Evolutionary conservation across 1,139 yeast genomes (phyloP).

Genomic region (Yamadazyma atmosphaerica): DNA sequence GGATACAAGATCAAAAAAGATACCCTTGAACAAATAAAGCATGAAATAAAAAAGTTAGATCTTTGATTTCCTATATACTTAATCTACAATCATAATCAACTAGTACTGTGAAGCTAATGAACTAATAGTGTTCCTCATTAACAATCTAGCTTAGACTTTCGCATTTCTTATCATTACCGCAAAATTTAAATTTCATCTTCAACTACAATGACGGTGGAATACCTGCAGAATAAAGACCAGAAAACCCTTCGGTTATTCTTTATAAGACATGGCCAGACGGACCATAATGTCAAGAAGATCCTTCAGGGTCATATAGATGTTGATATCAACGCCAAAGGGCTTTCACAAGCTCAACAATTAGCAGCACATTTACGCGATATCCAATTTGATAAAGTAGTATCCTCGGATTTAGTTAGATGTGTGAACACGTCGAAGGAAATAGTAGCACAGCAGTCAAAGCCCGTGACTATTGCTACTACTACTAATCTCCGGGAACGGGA

Average conservation of each 20-base stretch:
- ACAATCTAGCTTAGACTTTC: too few species aligned
- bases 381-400: conserved; percentile 50
- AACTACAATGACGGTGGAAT: conserved; percentile 34
- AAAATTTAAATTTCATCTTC: too few species aligned
- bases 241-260: conserved; percentile 53
- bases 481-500: conserved; percentile 64
- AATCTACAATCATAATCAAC: background rate
- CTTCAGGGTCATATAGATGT: conserved; percentile 75
- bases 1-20: conserved; percentile 73
- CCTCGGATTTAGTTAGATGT: conserved; percentile 67
- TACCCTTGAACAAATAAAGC: conserved; percentile 52
- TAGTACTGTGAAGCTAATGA: too few species aligned
- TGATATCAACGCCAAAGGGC: conserved; percentile 59
- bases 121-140: too few species aligned
- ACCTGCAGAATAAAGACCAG: conserved; percentile 34
- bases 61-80: conserved; percentile 5
- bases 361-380: conserved; percentile 41
- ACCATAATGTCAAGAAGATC: conserved; percentile 62
- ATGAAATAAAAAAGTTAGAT: conserved; percentile 9
- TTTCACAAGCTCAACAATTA: conserved; percentile 52
- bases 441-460: conserved; percentile 24
- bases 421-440: conserved; percentile 51
- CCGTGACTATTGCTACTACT: conserved; percentile 24
- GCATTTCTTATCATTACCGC: too few species aligned
- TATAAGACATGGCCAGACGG: conserved; percentile 82